phyloP scores from a whole-genome alignment of 495 filamentous ascomycete species.

The Lepraria neglecta region DNA sequence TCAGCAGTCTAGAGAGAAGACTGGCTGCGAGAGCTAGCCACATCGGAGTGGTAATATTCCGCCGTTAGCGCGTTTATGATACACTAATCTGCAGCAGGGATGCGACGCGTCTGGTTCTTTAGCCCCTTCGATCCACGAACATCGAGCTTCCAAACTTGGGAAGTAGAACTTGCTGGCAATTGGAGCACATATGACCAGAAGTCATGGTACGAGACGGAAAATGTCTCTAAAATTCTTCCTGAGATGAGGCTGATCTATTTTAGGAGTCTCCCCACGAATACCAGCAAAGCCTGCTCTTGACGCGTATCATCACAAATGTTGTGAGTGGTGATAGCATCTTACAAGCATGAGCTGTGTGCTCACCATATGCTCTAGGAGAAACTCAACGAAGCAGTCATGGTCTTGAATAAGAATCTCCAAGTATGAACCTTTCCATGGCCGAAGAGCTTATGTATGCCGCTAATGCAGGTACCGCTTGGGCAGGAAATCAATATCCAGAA shows the following conservation, averaged over 20 bases:
- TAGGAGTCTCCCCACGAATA: slow-evolving; percentile 97
- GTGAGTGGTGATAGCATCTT: slow-evolving; percentile 46
- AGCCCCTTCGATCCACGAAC: not conserved
- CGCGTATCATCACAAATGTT: slow-evolving; percentile 94
- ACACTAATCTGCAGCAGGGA: slow-evolving; percentile 1
- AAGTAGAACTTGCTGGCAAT: not conserved
- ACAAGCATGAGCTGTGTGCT: not conserved
- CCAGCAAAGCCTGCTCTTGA: slow-evolving; percentile 87
- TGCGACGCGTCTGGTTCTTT: not conserved
- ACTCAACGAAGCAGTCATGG: slow-evolving; percentile 87
- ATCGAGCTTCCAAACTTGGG: not conserved
- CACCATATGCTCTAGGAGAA: slow-evolving; percentile 63
- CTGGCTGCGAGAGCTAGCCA: too few relatives aligned
- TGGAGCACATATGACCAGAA: not conserved
- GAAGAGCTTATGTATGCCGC: slow-evolving; percentile 2
- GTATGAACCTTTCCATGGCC: slow-evolving; percentile 37
- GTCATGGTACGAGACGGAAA: slow-evolving; percentile 11
- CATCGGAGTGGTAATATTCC: not conserved
- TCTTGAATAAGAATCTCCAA: slow-evolving; percentile 86
- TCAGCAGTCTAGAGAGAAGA: not conserved
- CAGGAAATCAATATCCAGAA: slow-evolving; percentile 97
- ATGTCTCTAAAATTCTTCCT: not conserved
- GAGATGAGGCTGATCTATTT: not conserved
- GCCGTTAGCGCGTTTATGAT: slow-evolving; percentile 1
- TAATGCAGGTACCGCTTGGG: slow-evolving; percentile 22